Percentiles rank a stretch among this genome's conserved stretches.
These are phyloP conservation scores for Posidonia australis DNA, from an alignment of 106 monocot species.

Conservation along the genomic window DNA sequence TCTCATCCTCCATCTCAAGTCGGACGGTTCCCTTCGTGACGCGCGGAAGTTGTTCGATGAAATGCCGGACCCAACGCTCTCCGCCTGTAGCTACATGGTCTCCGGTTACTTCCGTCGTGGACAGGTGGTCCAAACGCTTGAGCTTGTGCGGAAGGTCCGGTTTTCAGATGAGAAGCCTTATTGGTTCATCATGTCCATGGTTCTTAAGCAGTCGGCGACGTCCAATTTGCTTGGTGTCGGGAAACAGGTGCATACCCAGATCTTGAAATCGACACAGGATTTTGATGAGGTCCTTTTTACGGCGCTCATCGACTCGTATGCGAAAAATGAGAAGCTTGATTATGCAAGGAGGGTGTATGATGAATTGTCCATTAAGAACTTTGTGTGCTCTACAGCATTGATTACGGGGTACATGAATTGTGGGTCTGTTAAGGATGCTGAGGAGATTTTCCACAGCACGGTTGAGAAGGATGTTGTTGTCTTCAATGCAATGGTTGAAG, in stretches of 20 bases:
- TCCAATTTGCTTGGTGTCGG: conserved; percentile 2
- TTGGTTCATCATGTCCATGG: conserved; percentile 76
- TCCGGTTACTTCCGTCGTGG: conserved; percentile 57
- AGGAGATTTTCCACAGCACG: conserved; percentile 43
- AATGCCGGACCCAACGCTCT: conserved; percentile 50
- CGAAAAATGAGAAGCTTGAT: conserved; percentile 46
- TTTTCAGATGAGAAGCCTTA: conserved; percentile 46
- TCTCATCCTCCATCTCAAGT: conserved; percentile 55
- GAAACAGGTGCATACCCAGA: conserved; percentile 48
- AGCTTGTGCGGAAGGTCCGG: conserved; percentile 29
- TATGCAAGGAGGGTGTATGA: conserved; percentile 48
- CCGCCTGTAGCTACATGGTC: conserved; percentile 65
- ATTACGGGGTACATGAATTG: conserved; percentile 73
- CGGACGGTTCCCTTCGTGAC: conserved; percentile 25
- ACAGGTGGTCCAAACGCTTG: conserved; percentile 20
- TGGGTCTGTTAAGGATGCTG: conserved; percentile 43
- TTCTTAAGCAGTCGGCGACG: conserved; percentile 44
- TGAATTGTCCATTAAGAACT: conserved; percentile 29
- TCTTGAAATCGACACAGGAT: conserved; percentile 27
- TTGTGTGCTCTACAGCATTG: conserved; percentile 65
- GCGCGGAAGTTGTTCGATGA: conserved; percentile 69
- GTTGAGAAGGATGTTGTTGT: conserved; percentile 55
- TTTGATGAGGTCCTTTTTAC: conserved; percentile 56
- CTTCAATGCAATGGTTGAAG: conserved; percentile 95
- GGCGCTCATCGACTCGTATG: conserved; percentile 73